Conservation (phyloP, 345 rosid species). For the Bretschneidera sinensis region DNA sequence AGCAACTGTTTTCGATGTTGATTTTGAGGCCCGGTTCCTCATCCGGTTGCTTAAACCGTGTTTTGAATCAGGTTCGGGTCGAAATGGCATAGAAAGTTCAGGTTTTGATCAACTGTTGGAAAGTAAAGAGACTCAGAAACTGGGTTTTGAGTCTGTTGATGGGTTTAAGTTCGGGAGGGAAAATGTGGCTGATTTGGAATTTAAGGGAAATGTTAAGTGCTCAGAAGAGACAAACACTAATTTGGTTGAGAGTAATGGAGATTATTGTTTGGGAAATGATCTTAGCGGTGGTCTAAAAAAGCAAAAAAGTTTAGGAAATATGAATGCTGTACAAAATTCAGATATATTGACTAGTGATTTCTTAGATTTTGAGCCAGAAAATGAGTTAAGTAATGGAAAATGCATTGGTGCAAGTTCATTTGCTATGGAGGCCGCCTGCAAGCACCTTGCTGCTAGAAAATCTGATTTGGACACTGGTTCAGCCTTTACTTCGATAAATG, state of each 20-base stretch:
- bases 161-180: conserved; percentile 17
- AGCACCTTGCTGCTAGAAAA: neutral
- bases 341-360: neutral
- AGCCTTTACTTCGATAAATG: neutral
- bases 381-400: conserved; percentile 6
- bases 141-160: conserved; percentile 15
- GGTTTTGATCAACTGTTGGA: conserved; percentile 17
- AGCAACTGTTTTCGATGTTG: conserved; percentile 57
- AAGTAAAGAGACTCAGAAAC: too few species aligned
- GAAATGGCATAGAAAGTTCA: conserved; percentile 13
- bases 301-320: neutral
- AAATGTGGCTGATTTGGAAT: conserved; percentile 7
- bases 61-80: conserved; percentile 12
- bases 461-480: neutral
- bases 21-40: conserved; percentile 45
- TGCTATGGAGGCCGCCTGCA: neutral
- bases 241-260: neutral
- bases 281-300: neutral
- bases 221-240: conserved; percentile 2
- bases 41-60: conserved; percentile 33
- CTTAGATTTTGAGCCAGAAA: neutral
- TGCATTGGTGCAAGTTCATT: neutral
- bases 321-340: neutral
- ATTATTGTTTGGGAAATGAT: too few species aligned
- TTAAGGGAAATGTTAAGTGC: conserved; percentile 11